Percentiles rank a stretch among this genome's conserved stretches.
Conservation (phyloP, 2,329 filamentous ascomycete genomes). For the Pseudogymnoascus sp. region DNA sequence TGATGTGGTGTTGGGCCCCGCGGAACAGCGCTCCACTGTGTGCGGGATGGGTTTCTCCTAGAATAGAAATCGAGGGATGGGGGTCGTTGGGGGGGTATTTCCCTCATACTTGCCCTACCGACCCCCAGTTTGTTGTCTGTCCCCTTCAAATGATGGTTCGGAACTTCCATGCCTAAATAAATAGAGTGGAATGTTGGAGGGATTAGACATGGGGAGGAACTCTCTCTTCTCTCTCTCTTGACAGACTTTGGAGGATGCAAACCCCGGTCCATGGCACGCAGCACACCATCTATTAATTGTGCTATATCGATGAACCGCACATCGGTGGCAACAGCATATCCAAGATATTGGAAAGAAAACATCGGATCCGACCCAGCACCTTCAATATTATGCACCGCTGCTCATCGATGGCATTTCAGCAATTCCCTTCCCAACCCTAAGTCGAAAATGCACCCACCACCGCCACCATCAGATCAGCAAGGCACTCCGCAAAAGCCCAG, state of each 20-base stretch:
- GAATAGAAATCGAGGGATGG: not conserved
- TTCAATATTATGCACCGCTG: not conserved
- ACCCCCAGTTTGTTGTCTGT: not conserved
- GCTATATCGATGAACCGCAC: too few species aligned
- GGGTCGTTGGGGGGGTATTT: not conserved
- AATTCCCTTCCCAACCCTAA: not conserved
- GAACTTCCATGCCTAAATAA: not conserved
- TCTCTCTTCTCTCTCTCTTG: not conserved
- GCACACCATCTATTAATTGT: too few species aligned
- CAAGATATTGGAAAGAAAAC: not conserved
- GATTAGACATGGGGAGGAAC: not conserved
- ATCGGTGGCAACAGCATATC: not conserved
- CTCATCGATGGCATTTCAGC: not conserved
- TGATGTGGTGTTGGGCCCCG: not conserved
- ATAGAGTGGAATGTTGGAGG: not conserved
- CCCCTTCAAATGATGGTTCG: not conserved
- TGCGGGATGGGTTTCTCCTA: not conserved
- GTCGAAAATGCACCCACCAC: not conserved
- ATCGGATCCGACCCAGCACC: not conserved
- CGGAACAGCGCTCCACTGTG: not conserved
- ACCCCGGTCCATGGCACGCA: not conserved
- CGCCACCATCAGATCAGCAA: not conserved
- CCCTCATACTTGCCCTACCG: not conserved
- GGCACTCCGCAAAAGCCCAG: not conserved
- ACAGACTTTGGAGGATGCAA: not conserved